These are phyloP conservation scores for Dactylorhiza incarnata DNA, from an alignment of 106 monocot genomes.

Conservation along the genomic window DNA sequence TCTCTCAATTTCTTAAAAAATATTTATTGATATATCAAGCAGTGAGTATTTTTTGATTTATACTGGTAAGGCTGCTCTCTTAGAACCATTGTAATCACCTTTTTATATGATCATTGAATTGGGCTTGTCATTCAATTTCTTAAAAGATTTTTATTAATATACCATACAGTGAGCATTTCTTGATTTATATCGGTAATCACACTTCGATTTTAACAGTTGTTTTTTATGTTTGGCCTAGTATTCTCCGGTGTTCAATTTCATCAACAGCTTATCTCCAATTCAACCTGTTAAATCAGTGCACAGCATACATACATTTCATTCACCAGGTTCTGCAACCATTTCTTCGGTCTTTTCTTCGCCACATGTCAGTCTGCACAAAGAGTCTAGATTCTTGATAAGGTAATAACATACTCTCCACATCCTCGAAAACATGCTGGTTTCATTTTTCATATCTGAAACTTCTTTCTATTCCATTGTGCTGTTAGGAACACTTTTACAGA, in stretches of 20 bases:
- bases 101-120: background rate
- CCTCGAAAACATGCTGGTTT: background rate
- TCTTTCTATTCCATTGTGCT: conserved; percentile 3
- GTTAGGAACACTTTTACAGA: conserved; percentile 40
- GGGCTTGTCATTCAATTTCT: background rate
- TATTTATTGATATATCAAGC: too few relatives aligned
- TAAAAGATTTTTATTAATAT: background rate
- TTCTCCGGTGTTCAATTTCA: conserved; percentile 72
- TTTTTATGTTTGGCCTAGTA: conserved; percentile 41
- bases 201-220: background rate
- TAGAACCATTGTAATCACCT: too few relatives aligned
- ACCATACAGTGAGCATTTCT: background rate
- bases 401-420: conserved; percentile 7
- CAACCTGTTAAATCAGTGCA: conserved; percentile 58
- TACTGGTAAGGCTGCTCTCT: too few relatives aligned
- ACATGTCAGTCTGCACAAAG: conserved; percentile 46
- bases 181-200: background rate
- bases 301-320: conserved; percentile 38
- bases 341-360: conserved; percentile 73
- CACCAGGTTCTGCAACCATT: conserved; percentile 43
- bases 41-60: too few relatives aligned
- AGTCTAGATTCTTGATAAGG: conserved; percentile 36
- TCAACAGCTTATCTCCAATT: conserved; percentile 77
- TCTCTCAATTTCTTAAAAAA: too few relatives aligned
- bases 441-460: background rate